Evolutionary conservation across 495 filamentous ascomycete species (phyloP).

Genomic region (Terfezia boudieri): DNA sequence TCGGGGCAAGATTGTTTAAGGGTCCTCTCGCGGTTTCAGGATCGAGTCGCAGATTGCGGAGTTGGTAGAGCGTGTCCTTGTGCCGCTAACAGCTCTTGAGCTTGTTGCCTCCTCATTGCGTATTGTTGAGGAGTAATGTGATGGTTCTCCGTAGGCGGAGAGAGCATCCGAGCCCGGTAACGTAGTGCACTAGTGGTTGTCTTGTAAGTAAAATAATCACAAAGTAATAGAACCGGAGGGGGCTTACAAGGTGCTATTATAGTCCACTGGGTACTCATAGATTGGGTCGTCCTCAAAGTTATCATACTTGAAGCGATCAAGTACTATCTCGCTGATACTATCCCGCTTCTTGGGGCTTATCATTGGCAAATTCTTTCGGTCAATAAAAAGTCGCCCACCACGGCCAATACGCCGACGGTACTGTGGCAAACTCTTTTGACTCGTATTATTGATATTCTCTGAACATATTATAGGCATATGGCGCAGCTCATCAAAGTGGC

Average conservation of each 20-base stretch:
- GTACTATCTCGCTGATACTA: constrained; percentile 21
- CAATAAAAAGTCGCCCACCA: constrained; percentile 58
- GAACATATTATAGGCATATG: neutral
- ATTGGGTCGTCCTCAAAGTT: constrained; percentile 39
- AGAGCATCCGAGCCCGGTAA: constrained; percentile 16
- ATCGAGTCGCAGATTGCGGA: neutral
- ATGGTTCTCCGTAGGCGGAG: constrained; percentile 11
- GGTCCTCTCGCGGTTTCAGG: no score
- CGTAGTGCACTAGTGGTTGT: constrained; percentile 10
- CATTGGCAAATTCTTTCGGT: constrained; percentile 40
- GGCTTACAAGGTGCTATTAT: constrained; percentile 17
- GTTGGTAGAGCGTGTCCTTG: neutral
- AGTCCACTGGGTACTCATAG: constrained; percentile 51
- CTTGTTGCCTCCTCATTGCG: neutral
- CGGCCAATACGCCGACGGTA: constrained; percentile 53
- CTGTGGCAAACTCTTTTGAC: constrained; percentile 25
- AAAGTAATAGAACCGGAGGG: neutral
- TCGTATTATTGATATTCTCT: neutral
- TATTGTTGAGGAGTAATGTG: neutral
- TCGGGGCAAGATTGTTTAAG: no score
- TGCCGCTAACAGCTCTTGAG: neutral
- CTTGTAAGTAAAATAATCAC: no score
- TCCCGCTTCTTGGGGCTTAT: constrained; percentile 30
- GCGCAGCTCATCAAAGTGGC: neutral
- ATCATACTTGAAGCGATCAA: constrained; percentile 69